Percentiles rank a stretch among this genome's conserved stretches.
phyloP scores from a whole-genome alignment of 2,329 filamentous ascomycete species.

The Ceratocystis ficicola region DNA sequence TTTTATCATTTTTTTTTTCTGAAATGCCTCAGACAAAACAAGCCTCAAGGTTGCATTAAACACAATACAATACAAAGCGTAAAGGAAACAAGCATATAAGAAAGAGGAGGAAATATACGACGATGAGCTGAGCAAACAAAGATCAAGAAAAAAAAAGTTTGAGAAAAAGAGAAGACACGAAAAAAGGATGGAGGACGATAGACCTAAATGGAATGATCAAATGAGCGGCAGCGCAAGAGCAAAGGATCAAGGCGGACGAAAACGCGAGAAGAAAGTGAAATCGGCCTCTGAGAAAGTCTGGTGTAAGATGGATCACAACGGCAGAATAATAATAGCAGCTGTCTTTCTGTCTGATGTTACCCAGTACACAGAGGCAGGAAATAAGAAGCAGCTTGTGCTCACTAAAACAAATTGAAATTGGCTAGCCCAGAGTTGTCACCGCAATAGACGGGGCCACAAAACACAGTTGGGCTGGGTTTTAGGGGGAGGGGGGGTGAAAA shows the following conservation, averaged over 20 bases:
- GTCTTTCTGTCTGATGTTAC: background rate
- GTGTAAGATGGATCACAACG: background rate
- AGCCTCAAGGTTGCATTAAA: background rate
- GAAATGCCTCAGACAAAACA: background rate
- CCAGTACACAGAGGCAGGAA: background rate
- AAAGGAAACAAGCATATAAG: background rate
- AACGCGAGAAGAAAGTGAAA: background rate
- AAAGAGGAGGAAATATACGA: background rate
- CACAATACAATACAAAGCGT: background rate
- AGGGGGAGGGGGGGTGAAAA: background rate
- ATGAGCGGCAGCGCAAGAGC: background rate
- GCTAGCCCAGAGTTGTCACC: background rate
- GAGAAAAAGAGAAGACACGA: background rate
- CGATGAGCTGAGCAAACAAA: background rate
- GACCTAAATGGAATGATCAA: constrained; percentile 9
- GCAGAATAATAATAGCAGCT: background rate
- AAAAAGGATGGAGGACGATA: background rate
- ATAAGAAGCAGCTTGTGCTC: background rate
- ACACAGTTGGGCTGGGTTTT: background rate
- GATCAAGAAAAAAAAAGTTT: background rate
- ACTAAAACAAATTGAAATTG: background rate
- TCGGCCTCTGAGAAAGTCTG: background rate
- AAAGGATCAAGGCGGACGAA: constrained; percentile 3
- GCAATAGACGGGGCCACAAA: background rate
- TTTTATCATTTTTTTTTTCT: background rate